Evolutionary conservation across 129 eudicot genomes (phyloP).

Genomic region (Chrysanthemum makinoi): DNA sequence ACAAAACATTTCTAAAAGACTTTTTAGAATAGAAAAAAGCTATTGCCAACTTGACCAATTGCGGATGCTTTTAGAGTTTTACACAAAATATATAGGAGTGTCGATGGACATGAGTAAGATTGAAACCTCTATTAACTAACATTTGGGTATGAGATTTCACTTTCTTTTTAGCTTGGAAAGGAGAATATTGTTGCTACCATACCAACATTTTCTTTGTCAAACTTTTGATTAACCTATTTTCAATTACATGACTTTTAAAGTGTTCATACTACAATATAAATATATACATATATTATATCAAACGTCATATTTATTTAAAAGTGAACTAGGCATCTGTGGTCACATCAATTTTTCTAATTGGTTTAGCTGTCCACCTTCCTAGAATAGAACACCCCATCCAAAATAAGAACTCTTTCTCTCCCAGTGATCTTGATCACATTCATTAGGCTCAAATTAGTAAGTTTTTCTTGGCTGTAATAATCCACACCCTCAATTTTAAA

Average conservation of each 20-base stretch:
- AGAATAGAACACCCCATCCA: slow-evolving; percentile 22
- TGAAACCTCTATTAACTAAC: too few species aligned
- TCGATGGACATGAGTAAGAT: too few species aligned
- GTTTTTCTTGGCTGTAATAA: slow-evolving; percentile 18
- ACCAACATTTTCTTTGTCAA: too few species aligned
- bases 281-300: neutral
- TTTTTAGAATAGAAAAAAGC: too few species aligned
- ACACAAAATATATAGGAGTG: too few species aligned
- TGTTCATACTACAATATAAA: neutral
- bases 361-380: slow-evolving; percentile 25
- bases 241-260: neutral
- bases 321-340: neutral
- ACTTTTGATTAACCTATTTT: neutral
- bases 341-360: neutral
- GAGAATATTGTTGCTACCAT: too few species aligned
- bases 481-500: slow-evolving; percentile 15
- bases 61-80: too few species aligned
- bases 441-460: slow-evolving; percentile 35
- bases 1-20: too few species aligned
- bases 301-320: neutral
- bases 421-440: slow-evolving; percentile 18
- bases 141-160: too few species aligned
- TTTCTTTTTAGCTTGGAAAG: too few species aligned
- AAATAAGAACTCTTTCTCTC: slow-evolving; percentile 23
- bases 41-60: too few species aligned